Evolutionary conservation across 1,139 yeast genomes (phyloP).

Genomic region (Candida pseudoviswanathii): DNA sequence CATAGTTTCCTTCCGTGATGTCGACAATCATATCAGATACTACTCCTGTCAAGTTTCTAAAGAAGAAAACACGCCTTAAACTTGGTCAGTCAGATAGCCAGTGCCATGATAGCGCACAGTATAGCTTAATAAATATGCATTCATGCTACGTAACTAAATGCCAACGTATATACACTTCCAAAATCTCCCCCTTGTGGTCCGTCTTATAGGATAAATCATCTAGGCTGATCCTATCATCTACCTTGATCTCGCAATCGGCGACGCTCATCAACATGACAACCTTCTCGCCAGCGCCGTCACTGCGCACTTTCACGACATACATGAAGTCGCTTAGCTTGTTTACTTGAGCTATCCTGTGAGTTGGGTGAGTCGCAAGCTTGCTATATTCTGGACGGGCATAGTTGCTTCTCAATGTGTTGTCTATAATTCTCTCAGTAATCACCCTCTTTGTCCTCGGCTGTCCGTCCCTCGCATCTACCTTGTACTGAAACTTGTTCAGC

Average conservation of each 20-base stretch:
- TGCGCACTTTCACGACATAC: constrained; percentile 7
- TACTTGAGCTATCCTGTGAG: constrained; percentile 11
- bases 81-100: no score
- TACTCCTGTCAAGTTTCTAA: no score
- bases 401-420: neutral
- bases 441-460: neutral
- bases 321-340: constrained; percentile 11
- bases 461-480: neutral
- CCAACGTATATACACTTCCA: constrained; percentile 15
- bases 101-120: no score
- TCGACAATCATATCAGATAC: no score
- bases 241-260: constrained; percentile 5
- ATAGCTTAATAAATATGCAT: neutral
- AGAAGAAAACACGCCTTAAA: neutral
- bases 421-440: neutral
- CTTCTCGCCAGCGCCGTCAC: neutral
- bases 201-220: constrained; percentile 6
- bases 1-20: no score
- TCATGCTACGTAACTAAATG: constrained; percentile 7
- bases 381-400: constrained; percentile 2
- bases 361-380: constrained; percentile 11
- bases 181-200: constrained; percentile 4
- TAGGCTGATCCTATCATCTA: constrained; percentile 9
- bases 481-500: constrained; percentile 9
- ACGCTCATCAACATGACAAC: constrained; percentile 11